A percentile compares a stretch with the other conserved stretches of the same genome.
phyloP scores from a whole-genome alignment of 2,329 filamentous ascomycete genomes.

The Botrytis porri region DNA sequence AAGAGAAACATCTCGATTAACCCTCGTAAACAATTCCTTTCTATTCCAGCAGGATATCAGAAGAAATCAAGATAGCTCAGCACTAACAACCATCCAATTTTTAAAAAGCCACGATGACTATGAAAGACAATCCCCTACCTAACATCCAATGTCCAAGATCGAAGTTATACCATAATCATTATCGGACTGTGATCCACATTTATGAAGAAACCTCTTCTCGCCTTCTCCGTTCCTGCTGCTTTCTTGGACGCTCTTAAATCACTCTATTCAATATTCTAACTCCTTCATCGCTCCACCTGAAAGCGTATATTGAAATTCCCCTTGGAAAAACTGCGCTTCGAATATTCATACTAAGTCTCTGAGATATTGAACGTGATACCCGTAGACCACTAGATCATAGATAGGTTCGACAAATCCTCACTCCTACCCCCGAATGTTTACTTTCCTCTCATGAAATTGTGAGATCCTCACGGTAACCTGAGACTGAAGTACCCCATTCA shows the following conservation, averaged over 20 bases:
- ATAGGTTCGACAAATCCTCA: neutral
- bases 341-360: neutral
- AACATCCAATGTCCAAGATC: neutral
- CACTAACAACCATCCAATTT: neutral
- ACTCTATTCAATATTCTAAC: neutral
- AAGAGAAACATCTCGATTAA: neutral
- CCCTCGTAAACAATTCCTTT: neutral
- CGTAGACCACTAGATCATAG: neutral
- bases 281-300: neutral
- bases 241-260: neutral
- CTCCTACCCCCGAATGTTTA: neutral
- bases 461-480: neutral
- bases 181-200: neutral
- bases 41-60: neutral
- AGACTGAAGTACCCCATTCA: neutral
- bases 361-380: neutral
- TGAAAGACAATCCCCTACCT: neutral
- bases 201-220: neutral
- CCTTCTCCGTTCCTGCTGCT: neutral
- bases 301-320: neutral
- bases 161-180: neutral
- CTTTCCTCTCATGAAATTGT: neutral
- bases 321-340: rapidly evolving
- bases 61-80: neutral
- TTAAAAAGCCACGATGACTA: neutral